Base-by-base conservation (phyloP, 495 filamentous ascomycete genomes). In the Podospora sp. region DNA sequence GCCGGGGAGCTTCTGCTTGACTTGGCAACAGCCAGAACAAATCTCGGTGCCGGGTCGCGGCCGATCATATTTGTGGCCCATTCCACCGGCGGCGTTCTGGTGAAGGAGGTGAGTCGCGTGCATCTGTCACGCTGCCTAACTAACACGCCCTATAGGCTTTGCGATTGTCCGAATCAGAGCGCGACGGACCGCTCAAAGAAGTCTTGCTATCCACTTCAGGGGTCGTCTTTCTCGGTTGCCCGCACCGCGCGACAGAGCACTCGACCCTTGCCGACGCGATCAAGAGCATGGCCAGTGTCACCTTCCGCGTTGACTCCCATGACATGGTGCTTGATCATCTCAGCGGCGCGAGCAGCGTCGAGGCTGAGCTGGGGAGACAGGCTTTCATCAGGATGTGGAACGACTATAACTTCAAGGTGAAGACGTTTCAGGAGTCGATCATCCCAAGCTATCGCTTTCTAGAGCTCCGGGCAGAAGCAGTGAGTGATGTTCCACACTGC, bases 361-460 rank as follows among this genome's bases (percentile, higher is more conserved):
- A 70, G 29, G 55, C 66, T 0, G 73, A 77, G 51, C 59, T 73
- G 16, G 73, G 71, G 8, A 62, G 72, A 9, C 68, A 72, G 27
- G 25, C 74, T 0, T 79, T 79, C 62, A 26, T 75, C 24, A 65
- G 75, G 21, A 51, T 74, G 22, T 77, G 75, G 77, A 76, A 75
- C 35, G 72, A 71, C 50, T 74, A 74, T 60, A 79, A 79, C 62
- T 79, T 79, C 65, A 65, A 57, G 21, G 78, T 80, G 36, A 79
- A 78, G 67, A 80, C 77, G 5, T 80, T 77, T 40, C 75, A 79
- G 62, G 77, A 80, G 60, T 69, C 70, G 2, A 65, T 73, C 20
- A 49, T 76, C 24, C 66, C 67, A 6, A 69, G 60, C 16, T 67
- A 63, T n/a, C 46, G 63, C 20, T 29, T 66, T n/a, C 33, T 65